Evolutionary conservation across 495 filamentous ascomycete species (phyloP).

Genomic region (Hypoxylon lenormandii): DNA sequence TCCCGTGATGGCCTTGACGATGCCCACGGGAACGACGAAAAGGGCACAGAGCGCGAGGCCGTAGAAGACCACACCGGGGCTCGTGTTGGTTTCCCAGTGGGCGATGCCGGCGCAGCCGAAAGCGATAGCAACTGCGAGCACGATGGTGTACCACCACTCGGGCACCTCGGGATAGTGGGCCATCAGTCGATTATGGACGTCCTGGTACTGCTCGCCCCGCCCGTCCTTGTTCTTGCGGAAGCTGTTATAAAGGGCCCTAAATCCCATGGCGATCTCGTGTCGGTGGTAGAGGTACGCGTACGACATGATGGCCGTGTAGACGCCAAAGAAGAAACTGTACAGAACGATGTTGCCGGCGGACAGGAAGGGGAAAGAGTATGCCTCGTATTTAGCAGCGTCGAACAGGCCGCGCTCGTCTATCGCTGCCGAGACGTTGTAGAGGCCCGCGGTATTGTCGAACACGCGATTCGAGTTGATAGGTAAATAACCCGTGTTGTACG

Average conservation of each 20-base stretch:
- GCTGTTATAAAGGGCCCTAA: conserved; percentile 47
- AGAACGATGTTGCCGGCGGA: conserved; percentile 51
- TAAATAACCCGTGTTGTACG: conserved; percentile 55
- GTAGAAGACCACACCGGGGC: conserved; percentile 57
- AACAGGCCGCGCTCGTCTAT: conserved; percentile 56
- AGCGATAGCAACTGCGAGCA: conserved; percentile 49
- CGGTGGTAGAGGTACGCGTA: conserved; percentile 57
- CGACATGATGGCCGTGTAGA: conserved; percentile 55
- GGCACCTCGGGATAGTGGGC: conserved; percentile 55
- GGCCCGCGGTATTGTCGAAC: conserved; percentile 54
- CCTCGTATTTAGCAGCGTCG: conserved; percentile 51
- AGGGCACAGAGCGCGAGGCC: conserved; percentile 57
- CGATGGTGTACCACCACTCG: conserved; percentile 59
- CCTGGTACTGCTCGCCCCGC: conserved; percentile 42
- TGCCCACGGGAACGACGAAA: conserved; percentile 59
- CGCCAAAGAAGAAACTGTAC: conserved; percentile 58
- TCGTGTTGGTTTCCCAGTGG: conserved; percentile 57
- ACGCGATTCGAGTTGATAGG: conserved; percentile 57
- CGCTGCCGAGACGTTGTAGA: conserved; percentile 55
- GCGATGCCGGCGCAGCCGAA: conserved; percentile 56
- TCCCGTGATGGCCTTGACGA: conserved; percentile 59
- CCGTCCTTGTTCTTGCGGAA: conserved; percentile 46
- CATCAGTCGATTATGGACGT: conserved; percentile 59
- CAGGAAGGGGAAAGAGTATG: conserved; percentile 59
- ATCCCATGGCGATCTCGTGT: conserved; percentile 55